A percentile compares a stretch with the other conserved stretches of the same genome.
These are phyloP conservation scores for Achaetomium macrosporum DNA, from an alignment of 2,329 filamentous ascomycete species.

Conservation along the genomic window DNA sequence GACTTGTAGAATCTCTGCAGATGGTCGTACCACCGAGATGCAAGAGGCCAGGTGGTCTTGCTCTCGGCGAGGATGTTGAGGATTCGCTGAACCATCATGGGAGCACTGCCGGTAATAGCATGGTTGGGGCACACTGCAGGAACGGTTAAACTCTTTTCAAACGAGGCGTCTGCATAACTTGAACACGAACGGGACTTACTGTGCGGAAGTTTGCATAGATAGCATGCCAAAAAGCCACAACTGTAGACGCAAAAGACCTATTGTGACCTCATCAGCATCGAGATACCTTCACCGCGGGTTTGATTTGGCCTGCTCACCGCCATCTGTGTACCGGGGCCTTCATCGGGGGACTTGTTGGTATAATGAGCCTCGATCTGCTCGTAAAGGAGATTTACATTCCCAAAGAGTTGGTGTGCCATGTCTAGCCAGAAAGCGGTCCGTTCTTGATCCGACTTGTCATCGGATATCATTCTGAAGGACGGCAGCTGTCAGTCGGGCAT, in stretches of 20 bases:
- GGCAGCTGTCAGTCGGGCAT: background rate
- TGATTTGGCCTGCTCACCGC: slow-evolving; percentile 31
- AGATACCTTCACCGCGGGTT: background rate
- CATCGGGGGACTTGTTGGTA: slow-evolving; percentile 39
- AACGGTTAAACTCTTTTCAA: slow-evolving; percentile 10
- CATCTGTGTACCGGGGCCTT: slow-evolving; percentile 49
- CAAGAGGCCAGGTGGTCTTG: slow-evolving; percentile 47
- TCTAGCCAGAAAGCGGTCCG: slow-evolving; percentile 37
- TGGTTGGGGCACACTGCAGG: slow-evolving; percentile 40
- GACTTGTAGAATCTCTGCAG: slow-evolving; percentile 43
- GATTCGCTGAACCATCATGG: slow-evolving; percentile 41
- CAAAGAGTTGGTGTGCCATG: slow-evolving; percentile 44
- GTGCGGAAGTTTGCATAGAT: slow-evolving; percentile 46
- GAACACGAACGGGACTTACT: slow-evolving; percentile 31
- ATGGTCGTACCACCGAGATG: slow-evolving; percentile 47
- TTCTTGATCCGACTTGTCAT: slow-evolving; percentile 34
- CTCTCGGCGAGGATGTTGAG: slow-evolving; percentile 43
- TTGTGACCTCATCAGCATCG: background rate
- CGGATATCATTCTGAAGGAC: slow-evolving; percentile 38
- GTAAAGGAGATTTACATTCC: slow-evolving; percentile 42
- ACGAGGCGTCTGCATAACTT: background rate
- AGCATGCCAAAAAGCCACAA: slow-evolving; percentile 48
- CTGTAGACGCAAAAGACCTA: slow-evolving; percentile 49
- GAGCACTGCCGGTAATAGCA: slow-evolving; percentile 35
- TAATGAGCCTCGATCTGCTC: slow-evolving; percentile 49